Base-by-base conservation (phyloP, 352 stramenopile genomes). In the Globisporangium apiculatum region DNA sequence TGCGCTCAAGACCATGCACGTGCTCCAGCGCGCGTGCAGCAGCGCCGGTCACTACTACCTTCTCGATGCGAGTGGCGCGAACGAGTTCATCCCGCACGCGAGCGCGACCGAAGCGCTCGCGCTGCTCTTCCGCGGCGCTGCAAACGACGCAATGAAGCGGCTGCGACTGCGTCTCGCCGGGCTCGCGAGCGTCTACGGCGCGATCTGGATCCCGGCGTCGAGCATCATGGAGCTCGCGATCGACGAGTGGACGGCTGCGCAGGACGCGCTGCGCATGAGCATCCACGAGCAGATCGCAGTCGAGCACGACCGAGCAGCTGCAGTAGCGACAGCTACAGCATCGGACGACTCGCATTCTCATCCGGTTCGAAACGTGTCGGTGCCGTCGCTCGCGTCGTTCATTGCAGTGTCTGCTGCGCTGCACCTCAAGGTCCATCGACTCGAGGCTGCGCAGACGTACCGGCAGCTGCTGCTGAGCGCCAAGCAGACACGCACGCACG, bases 171-270 rank as follows among this genome's bases (percentile, higher is more conserved):
- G 74, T 12, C 58, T 86, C 12, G 60, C 63, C 0, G 71, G 72
- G 0, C 69, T 86, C 40, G 65, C 71, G 7, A 79, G 72, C 31
- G 72, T 86, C 37, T 86, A 79, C 41, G 75, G 75, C 1, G 55
- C 75, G 3, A 70, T 83, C 17, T 83, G 75, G 73, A 79, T 86
- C 37, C 75, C 75, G 8, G 68, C 65, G 9, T 76, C 80, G 58
- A 73, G 60, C 46, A 53, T 86, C 18, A 58, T 86, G 9, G 67
- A 66, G n/a, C 63, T 81, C 17, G 59, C 75, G 14, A 59, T 81
- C 45, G 75, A 86, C 41, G 75, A 86, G 57, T 86, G 75, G 68
- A 71, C 66, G 36, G 45, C 55, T 0, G 59, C 42, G 9, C 73
- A 79, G 48, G 57, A 67, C 12, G 38, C 51, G 5, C 42, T 79